Evolutionary conservation across 352 stramenopile species (phyloP).

Genomic region (Pythium sp.): DNA sequence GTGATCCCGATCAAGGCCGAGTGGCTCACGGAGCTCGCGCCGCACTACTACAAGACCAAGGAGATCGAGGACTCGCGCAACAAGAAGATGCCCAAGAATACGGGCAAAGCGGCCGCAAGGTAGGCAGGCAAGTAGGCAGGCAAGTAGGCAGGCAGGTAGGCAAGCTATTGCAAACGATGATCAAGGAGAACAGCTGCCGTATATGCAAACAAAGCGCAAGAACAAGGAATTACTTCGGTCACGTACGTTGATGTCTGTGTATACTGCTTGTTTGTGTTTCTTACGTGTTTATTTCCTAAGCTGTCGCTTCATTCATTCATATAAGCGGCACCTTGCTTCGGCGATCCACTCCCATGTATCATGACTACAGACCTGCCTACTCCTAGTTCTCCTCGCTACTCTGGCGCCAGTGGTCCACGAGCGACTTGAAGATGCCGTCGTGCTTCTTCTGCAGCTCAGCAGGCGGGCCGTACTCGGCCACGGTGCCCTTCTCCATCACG

Average conservation of each 20-base stretch:
- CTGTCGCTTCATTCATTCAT: background rate
- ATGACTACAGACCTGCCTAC: background rate
- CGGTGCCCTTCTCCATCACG: slow-evolving; percentile 94
- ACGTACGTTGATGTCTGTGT: no score
- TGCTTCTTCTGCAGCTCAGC: slow-evolving; percentile 70
- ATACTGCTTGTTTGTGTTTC: no score
- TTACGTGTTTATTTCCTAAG: no score
- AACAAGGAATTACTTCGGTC: no score
- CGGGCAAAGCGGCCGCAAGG: slow-evolving; percentile 31
- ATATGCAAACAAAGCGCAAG: no score
- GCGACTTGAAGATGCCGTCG: slow-evolving; percentile 60
- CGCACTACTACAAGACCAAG: slow-evolving; percentile 99
- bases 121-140: background rate
- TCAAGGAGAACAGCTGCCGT: no score
- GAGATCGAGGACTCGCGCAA: slow-evolving; percentile 94
- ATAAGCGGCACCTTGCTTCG: background rate
- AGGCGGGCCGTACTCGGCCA: slow-evolving; percentile 89
- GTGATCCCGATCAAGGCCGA: slow-evolving; percentile 96
- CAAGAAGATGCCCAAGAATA: slow-evolving; percentile 97
- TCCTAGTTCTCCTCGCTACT: slow-evolving; percentile 26
- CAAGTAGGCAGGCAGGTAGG: background rate
- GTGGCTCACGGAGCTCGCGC: slow-evolving; percentile 98
- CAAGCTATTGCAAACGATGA: no score
- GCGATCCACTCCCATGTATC: background rate
- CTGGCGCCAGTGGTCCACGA: slow-evolving; percentile 68